Conservation (phyloP, 495 filamentous ascomycete species). For the Penicillium samsonianum region DNA sequence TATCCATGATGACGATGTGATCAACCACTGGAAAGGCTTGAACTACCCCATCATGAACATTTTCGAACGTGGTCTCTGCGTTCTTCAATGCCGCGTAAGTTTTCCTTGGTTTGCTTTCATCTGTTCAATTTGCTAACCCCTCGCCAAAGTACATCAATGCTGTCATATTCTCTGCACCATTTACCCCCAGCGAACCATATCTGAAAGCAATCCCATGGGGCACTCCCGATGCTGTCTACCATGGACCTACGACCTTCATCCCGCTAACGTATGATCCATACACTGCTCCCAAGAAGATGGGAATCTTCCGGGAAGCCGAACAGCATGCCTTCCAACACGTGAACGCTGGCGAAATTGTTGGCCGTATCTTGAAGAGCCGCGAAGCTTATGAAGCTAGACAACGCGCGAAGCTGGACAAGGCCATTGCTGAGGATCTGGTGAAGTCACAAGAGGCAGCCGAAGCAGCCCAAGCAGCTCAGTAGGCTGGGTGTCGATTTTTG, state of each 20-base stretch:
- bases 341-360: constrained; percentile 90
- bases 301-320: constrained; percentile 72
- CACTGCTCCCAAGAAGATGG: constrained; percentile 70
- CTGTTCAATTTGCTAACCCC: constrained; percentile 24
- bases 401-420: constrained; percentile 82
- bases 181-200: constrained; percentile 74
- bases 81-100: constrained; percentile 86
- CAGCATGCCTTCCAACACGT: constrained; percentile 79
- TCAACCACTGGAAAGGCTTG: constrained; percentile 92
- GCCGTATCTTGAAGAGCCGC: constrained; percentile 80
- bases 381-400: constrained; percentile 89
- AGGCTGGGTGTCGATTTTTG: not conserved
- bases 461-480: constrained; percentile 13
- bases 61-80: constrained; percentile 92
- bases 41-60: constrained; percentile 99
- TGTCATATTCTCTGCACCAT: constrained; percentile 86
- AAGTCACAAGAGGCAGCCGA: constrained; percentile 38
- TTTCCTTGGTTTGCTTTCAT: not conserved
- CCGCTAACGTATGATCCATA: constrained; percentile 87
- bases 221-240: constrained; percentile 80
- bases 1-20: constrained; percentile 89
- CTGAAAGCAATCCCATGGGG: constrained; percentile 74
- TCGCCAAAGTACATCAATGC: constrained; percentile 74
- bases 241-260: constrained; percentile 92
- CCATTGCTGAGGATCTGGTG: constrained; percentile 60